phyloP scores from a whole-genome alignment of 805 yeast species.

The Yamadazyma sp. region DNA sequence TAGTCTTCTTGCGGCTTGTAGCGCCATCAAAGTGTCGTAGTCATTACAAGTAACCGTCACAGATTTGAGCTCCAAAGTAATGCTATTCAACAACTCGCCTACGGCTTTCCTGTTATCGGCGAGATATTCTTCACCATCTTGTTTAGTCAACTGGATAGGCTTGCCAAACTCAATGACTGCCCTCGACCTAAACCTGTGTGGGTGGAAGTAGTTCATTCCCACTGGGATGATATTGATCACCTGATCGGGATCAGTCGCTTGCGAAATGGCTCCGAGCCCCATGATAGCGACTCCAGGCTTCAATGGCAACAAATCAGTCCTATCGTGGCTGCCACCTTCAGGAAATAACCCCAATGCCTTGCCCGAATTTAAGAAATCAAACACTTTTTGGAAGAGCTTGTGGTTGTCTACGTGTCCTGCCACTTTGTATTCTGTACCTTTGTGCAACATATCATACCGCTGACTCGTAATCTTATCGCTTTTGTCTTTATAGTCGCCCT shows the following conservation, averaged over 20 bases:
- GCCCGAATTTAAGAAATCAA: conserved; percentile 33
- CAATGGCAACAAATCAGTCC: conserved; percentile 42
- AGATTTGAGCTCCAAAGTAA: conserved; percentile 36
- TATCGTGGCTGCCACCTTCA: conserved; percentile 46
- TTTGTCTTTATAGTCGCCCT: conserved; percentile 11
- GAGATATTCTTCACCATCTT: conserved; percentile 28
- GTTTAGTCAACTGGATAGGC: conserved; percentile 35
- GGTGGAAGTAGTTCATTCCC: conserved; percentile 44
- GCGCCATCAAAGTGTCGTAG: conserved; percentile 41
- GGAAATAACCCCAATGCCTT: conserved; percentile 42
- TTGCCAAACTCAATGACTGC: conserved; percentile 45
- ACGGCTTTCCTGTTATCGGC: conserved; percentile 29
- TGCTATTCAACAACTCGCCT: conserved; percentile 24
- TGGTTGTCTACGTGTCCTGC: conserved; percentile 44
- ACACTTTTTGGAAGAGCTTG: conserved; percentile 36
- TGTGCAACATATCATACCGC: conserved; percentile 8
- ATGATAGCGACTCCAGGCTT: conserved; percentile 47
- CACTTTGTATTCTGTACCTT: conserved; percentile 32
- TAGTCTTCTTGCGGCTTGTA: conserved; percentile 44
- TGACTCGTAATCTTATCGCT: neutral
- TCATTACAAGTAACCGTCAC: conserved; percentile 43
- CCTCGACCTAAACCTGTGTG: conserved; percentile 40
- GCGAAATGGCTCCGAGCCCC: conserved; percentile 43
- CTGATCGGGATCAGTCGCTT: conserved; percentile 22
- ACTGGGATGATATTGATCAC: conserved; percentile 39